A percentile compares a stretch with the other conserved stretches of the same genome.
These are phyloP conservation scores for Cyberlindnera xylosilytica DNA, from an alignment of 805 yeast species.

Conservation along the genomic window DNA sequence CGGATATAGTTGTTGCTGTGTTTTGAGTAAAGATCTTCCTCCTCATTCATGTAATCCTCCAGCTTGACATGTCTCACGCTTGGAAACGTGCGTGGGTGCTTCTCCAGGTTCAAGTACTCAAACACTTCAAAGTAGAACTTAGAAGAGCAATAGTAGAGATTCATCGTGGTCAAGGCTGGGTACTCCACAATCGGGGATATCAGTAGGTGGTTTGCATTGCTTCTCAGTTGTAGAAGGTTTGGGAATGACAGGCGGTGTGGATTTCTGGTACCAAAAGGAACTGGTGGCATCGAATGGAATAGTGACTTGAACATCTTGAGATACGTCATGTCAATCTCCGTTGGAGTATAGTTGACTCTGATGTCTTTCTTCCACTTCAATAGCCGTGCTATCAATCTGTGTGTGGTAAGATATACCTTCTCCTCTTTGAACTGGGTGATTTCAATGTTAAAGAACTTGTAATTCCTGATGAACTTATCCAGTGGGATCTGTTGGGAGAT, in stretches of 20 bases:
- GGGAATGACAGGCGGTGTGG: conserved; percentile 7
- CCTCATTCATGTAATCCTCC: conserved; percentile 27
- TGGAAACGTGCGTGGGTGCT: conserved; percentile 16
- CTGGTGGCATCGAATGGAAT: conserved; percentile 10
- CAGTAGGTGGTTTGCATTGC: conserved; percentile 24
- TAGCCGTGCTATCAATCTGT: conserved; percentile 14
- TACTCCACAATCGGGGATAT: conserved; percentile 15
- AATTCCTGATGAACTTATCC: conserved; percentile 10
- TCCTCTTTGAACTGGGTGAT: conserved; percentile 9
- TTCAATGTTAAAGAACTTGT: conserved; percentile 17
- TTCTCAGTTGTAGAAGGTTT: conserved; percentile 15
- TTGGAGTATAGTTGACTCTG: conserved; percentile 12
- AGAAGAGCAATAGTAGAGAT: conserved; percentile 26
- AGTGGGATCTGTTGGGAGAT: conserved; percentile 7
- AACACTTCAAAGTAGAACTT: conserved; percentile 23
- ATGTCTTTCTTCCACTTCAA: conserved; percentile 10
- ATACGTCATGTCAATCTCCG: conserved; percentile 18
- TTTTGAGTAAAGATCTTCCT: conserved; percentile 23
- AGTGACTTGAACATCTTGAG: conserved; percentile 24
- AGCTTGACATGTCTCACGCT: conserved; percentile 17
- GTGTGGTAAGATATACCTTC: conserved; percentile 7
- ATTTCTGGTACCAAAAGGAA: conserved; percentile 1
- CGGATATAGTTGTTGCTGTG: conserved; percentile 21
- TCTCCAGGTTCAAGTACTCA: conserved; percentile 15
- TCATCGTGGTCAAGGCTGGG: conserved; percentile 13